Evolutionary conservation across 2,329 filamentous ascomycete genomes (phyloP).

Genomic region (Aspergillus sp.): DNA sequence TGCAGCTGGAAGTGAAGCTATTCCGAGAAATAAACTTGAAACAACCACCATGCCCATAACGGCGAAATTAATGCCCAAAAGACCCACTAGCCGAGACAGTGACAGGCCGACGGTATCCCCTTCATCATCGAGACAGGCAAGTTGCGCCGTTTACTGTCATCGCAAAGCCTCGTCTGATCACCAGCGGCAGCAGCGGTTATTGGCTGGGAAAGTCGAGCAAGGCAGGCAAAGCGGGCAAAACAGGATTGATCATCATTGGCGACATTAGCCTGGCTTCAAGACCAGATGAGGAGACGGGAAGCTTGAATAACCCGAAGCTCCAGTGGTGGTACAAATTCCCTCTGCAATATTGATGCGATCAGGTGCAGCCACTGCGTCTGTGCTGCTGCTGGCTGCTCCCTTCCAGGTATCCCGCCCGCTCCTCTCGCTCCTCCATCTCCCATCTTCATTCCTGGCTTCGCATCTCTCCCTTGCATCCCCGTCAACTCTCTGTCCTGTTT

Average conservation of each 20-base stretch:
- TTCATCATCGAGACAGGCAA: background rate
- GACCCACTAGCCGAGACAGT: background rate
- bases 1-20: background rate
- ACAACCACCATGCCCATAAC: background rate
- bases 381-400: background rate
- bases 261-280: background rate
- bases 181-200: conserved; percentile 8
- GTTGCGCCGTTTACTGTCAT: background rate
- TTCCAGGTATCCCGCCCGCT: background rate
- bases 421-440: background rate
- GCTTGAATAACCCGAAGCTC: background rate
- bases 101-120: background rate
- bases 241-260: background rate
- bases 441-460: background rate
- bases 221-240: conserved; percentile 4
- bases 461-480: background rate
- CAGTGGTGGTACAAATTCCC: background rate
- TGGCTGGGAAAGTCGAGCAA: background rate
- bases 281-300: background rate
- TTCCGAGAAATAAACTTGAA: background rate
- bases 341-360: background rate
- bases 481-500: background rate
- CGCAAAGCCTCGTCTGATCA: background rate
- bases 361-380: background rate
- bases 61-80: background rate